Conservation (phyloP, 1,139 yeast species). For the Starmera stellimalicola region DNA sequence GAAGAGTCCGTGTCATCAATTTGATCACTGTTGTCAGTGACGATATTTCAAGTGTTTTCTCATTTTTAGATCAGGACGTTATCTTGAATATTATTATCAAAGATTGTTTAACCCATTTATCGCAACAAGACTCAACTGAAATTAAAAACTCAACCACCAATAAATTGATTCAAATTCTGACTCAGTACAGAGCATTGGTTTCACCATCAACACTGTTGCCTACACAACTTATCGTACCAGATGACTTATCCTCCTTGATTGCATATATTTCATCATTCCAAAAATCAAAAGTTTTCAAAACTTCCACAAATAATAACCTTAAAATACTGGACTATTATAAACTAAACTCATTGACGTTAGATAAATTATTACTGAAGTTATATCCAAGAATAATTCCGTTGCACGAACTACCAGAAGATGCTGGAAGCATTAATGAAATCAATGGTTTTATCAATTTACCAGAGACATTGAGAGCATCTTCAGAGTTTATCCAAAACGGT, state of each 20-base stretch:
- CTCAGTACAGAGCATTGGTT: constrained; percentile 61
- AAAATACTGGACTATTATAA: constrained; percentile 52
- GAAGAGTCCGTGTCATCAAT: constrained; percentile 82
- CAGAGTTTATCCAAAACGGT: constrained; percentile 42
- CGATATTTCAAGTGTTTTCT: constrained; percentile 63
- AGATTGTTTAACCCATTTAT: constrained; percentile 34
- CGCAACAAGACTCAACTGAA: constrained; percentile 38
- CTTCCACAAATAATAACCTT: constrained; percentile 41
- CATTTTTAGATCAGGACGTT: constrained; percentile 80
- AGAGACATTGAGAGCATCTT: constrained; percentile 37
- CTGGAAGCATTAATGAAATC: constrained; percentile 34
- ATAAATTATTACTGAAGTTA: constrained; percentile 51
- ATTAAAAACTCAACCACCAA: constrained; percentile 55
- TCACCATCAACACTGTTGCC: constrained; percentile 39
- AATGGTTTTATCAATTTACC: constrained; percentile 43
- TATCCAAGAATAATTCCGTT: constrained; percentile 78
- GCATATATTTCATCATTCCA: constrained; percentile 59
- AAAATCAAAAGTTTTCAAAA: constrained; percentile 56
- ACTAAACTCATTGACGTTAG: constrained; percentile 48
- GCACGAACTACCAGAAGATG: constrained; percentile 53
- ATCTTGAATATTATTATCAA: constrained; percentile 64
- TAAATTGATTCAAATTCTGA: constrained; percentile 62
- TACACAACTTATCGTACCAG: constrained; percentile 73
- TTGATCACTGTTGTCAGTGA: constrained; percentile 75
- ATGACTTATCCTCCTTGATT: constrained; percentile 66